These are phyloP conservation scores for Odontarrhena argentea DNA, from an alignment of 345 rosid genomes.

Conservation along the genomic window DNA sequence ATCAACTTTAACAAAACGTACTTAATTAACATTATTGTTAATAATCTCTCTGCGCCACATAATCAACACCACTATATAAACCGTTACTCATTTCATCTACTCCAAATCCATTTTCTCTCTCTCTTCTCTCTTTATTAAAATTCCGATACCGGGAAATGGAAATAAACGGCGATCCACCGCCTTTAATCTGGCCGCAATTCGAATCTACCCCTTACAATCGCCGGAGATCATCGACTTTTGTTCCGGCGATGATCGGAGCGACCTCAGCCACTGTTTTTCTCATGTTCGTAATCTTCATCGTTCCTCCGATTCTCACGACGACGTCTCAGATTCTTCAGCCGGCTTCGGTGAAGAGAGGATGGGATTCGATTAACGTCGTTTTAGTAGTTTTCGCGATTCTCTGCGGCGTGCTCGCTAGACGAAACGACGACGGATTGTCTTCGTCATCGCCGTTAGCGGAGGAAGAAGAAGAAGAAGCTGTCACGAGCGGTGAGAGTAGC, in stretches of 20 bases:
- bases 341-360: slow-evolving; percentile 51
- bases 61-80: slow-evolving; percentile 26
- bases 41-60: slow-evolving; percentile 32
- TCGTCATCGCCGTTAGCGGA: slow-evolving; percentile 4
- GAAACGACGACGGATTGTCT: slow-evolving; percentile 53
- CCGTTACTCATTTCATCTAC: slow-evolving; percentile 17
- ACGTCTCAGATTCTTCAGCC: slow-evolving; percentile 52
- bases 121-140: slow-evolving; percentile 9
- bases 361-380: slow-evolving; percentile 66
- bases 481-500: slow-evolving; percentile 13
- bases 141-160: slow-evolving; percentile 32
- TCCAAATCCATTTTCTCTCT: slow-evolving; percentile 32
- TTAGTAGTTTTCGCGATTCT: slow-evolving; percentile 71
- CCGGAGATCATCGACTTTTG: slow-evolving; percentile 44
- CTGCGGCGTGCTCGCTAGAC: slow-evolving; percentile 67
- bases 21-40: slow-evolving; percentile 12
- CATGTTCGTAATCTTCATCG: slow-evolving; percentile 42
- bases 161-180: slow-evolving; percentile 47
- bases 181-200: slow-evolving; percentile 50
- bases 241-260: slow-evolving; percentile 50
- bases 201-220: slow-evolving; percentile 43
- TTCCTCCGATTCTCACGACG: slow-evolving; percentile 54
- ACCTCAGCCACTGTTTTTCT: slow-evolving; percentile 53
- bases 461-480: slow-evolving; percentile 17
- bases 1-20: slow-evolving; percentile 17